phyloP scores from a whole-genome alignment of 148 eudicot species.

The Chenopodium quinoa region DNA sequence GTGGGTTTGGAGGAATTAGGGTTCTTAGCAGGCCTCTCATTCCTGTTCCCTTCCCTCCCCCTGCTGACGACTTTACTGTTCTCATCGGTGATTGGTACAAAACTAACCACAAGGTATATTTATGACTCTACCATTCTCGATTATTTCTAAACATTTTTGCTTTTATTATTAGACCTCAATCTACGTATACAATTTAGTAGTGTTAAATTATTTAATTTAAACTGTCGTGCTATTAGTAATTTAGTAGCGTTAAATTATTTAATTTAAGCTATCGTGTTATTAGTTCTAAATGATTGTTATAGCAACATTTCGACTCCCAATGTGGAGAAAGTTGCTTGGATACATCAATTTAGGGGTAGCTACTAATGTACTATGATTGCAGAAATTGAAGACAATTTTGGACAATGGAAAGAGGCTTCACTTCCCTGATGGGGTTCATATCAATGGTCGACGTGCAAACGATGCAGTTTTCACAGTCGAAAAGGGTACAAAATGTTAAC shows the following conservation, averaged over 20 bases:
- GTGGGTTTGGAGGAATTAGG: constrained; percentile 73
- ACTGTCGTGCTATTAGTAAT: too few relatives aligned
- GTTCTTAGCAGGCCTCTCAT: constrained; percentile 66
- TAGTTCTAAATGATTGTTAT: too few relatives aligned
- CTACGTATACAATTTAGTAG: too few relatives aligned
- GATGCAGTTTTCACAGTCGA: constrained; percentile 50
- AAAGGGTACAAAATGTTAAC: constrained; percentile 39
- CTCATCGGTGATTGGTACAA: constrained; percentile 81
- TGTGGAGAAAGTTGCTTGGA: too few relatives aligned
- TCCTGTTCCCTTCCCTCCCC: constrained; percentile 76
- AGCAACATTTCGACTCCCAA: too few relatives aligned
- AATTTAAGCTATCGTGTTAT: too few relatives aligned
- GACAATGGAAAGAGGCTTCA: constrained; percentile 58
- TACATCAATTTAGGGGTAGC: not conserved
- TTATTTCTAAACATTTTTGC: not conserved
- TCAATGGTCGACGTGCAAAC: constrained; percentile 59
- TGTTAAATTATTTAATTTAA: too few relatives aligned
- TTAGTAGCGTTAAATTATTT: too few relatives aligned
- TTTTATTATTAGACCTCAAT: too few relatives aligned
- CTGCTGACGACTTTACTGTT: constrained; percentile 55
- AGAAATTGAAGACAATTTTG: constrained; percentile 52
- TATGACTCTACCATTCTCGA: not conserved
- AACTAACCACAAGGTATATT: constrained; percentile 44
- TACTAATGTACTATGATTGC: not conserved
- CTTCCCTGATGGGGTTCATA: constrained; percentile 57